These are phyloP conservation scores for Filobasidium wieringae DNA, from an alignment of 768 basidiomycete species.

Conservation along the genomic window DNA sequence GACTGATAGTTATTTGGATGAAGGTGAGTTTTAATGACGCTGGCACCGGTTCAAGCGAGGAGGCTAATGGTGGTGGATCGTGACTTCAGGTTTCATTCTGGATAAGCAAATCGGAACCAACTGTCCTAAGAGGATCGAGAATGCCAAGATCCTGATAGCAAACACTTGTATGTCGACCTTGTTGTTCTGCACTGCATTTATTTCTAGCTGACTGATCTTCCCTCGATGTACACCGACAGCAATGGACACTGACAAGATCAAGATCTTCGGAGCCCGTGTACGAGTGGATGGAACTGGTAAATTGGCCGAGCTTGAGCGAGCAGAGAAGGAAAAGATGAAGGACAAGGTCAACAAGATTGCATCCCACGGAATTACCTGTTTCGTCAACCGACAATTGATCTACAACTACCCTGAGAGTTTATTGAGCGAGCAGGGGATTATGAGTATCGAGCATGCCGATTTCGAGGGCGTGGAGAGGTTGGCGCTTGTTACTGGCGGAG, in stretches of 20 bases:
- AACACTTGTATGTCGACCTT: conserved; percentile 68
- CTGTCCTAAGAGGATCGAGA: conserved; percentile 87
- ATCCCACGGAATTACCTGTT: conserved; percentile 86
- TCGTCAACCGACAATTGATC: conserved; percentile 95
- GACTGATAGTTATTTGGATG: conserved; percentile 94
- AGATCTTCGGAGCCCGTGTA: conserved; percentile 91
- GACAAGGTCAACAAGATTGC: conserved; percentile 91
- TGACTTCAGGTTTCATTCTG: conserved; percentile 58
- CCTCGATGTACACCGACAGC: conserved; percentile 45
- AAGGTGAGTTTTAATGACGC: conserved; percentile 47
- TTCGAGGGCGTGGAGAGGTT: conserved; percentile 96
- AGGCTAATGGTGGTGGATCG: background rate
- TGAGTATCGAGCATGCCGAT: conserved; percentile 96
- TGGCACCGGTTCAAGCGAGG: background rate
- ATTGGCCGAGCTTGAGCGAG: conserved; percentile 92
- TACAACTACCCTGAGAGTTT: conserved; percentile 98
- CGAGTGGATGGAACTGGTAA: conserved; percentile 94
- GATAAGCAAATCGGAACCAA: conserved; percentile 91
- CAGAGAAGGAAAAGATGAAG: conserved; percentile 99
- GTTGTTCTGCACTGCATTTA: background rate
- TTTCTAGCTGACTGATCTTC: background rate
- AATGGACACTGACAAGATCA: conserved; percentile 99
- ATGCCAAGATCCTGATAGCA: conserved; percentile 89
- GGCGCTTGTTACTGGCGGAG: conserved; percentile 91
- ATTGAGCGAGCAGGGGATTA: conserved; percentile 84